Percentiles rank a stretch among this genome's conserved stretches.
phyloP scores from a whole-genome alignment of 495 filamentous ascomycete species.

The Penicillium desertorum region DNA sequence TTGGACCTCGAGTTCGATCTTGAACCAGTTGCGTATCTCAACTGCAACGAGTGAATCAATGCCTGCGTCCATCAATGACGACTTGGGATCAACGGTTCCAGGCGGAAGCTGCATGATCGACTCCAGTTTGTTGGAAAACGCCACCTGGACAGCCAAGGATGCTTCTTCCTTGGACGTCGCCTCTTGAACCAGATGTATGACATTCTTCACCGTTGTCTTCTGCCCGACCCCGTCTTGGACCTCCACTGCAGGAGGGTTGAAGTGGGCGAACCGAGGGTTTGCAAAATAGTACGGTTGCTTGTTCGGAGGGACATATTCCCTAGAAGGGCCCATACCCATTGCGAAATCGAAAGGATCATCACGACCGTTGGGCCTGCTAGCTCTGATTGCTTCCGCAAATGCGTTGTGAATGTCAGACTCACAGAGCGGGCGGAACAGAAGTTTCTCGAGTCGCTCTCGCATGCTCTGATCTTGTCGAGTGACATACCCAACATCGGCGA shows the following conservation, averaged over 20 bases:
- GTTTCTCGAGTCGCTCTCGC: not conserved
- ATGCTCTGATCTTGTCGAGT: constrained; percentile 4
- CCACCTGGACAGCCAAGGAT: not conserved
- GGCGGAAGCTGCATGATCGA: not conserved
- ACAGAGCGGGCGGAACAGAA: constrained; percentile 1
- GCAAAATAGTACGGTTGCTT: constrained; percentile 3
- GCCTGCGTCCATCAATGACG: constrained; percentile 27
- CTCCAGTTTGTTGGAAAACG: constrained; percentile 1
- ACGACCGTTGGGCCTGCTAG: not conserved
- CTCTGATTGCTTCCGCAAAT: too few species aligned
- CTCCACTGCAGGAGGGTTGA: too few species aligned
- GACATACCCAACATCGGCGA: constrained; percentile 49
- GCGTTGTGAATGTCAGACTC: constrained; percentile 5
- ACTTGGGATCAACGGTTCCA: constrained; percentile 2
- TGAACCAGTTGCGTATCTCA: constrained; percentile 32
- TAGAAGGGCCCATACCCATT: not conserved
- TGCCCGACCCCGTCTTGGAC: not conserved
- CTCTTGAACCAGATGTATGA: not conserved
- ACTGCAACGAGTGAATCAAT: constrained; percentile 36
- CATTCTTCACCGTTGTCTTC: not conserved
- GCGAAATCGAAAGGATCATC: not conserved
- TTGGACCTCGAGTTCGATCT: constrained; percentile 35
- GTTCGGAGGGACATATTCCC: not conserved
- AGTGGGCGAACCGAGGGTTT: not conserved
- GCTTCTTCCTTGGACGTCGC: not conserved